A percentile compares a stretch with the other conserved stretches of the same genome.
Evolutionary conservation across 202 grass and related monocot genomes (phyloP).

Genomic region (Bolboschoenoplectus hybrid): DNA sequence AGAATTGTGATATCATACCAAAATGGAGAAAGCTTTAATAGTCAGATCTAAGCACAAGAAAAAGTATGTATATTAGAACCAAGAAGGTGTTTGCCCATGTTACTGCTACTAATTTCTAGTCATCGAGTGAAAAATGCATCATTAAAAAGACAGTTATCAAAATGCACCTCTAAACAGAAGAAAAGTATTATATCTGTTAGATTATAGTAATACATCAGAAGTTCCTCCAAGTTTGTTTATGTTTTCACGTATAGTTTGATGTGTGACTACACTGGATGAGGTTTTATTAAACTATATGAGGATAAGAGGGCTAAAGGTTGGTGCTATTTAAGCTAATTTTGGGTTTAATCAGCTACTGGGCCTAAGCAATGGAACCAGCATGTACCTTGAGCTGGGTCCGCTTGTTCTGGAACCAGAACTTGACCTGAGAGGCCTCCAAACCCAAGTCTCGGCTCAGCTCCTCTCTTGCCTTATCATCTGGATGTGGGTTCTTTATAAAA

Average conservation of each 20-base stretch:
- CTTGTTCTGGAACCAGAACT: slow-evolving; percentile 71
- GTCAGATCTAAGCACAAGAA: slow-evolving; percentile 4
- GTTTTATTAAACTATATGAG: not conserved
- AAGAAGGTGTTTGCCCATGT: not conserved
- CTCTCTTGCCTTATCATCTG: slow-evolving; percentile 56
- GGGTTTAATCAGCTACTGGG: not conserved
- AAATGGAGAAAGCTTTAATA: not conserved
- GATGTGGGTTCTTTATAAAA: slow-evolving; percentile 54
- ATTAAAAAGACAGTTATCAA: not conserved
- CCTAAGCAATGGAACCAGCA: not conserved
- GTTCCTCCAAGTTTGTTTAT: not conserved
- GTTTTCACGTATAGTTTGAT: not conserved
- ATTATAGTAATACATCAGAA: not conserved
- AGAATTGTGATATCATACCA: not conserved
- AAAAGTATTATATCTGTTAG: not conserved
- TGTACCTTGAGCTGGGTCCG: slow-evolving; percentile 56
- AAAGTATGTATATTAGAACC: not conserved
- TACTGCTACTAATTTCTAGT: not conserved
- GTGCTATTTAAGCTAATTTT: not conserved
- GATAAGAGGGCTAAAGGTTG: slow-evolving; percentile 9
- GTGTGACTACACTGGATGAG: not conserved
- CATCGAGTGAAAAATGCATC: not conserved
- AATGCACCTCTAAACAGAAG: not conserved
- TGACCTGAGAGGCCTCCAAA: slow-evolving; percentile 54
- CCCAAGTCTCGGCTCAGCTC: slow-evolving; percentile 53